Conservation (phyloP, 1,284 basidiomycete genomes). For the Apiotrichum gracile region DNA sequence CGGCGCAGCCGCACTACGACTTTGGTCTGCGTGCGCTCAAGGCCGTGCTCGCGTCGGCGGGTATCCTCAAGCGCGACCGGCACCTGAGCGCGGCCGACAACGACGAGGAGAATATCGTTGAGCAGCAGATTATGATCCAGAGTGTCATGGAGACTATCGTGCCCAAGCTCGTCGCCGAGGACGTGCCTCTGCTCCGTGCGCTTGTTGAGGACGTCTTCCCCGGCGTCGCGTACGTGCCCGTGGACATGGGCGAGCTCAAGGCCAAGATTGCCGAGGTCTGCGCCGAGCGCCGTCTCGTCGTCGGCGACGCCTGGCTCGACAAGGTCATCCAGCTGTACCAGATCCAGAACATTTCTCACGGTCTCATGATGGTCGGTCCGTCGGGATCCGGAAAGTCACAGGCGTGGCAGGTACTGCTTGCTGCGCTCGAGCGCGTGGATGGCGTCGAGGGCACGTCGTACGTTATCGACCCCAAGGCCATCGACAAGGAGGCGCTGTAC, state of each 20-base stretch:
- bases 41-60: slow-evolving; percentile 91
- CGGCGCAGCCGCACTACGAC: slow-evolving; percentile 97
- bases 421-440: slow-evolving; percentile 85
- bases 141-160: slow-evolving; percentile 99
- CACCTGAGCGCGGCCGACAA: slow-evolving; percentile 46
- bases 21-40: slow-evolving; percentile 98
- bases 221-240: slow-evolving; percentile 82
- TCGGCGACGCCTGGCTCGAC: slow-evolving; percentile 83
- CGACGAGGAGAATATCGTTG: slow-evolving; percentile 58
- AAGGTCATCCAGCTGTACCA: slow-evolving; percentile 98
- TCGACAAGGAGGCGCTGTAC: slow-evolving; percentile 96
- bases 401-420: slow-evolving; percentile 90
- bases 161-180: slow-evolving; percentile 94
- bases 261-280: slow-evolving; percentile 83
- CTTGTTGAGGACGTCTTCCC: slow-evolving; percentile 97
- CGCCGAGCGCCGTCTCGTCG: slow-evolving; percentile 72
- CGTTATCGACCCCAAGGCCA: slow-evolving; percentile 98
- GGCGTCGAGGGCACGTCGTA: slow-evolving; percentile 89
- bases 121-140: slow-evolving; percentile 96
- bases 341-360: slow-evolving; percentile 99
- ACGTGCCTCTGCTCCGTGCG: slow-evolving; percentile 90
- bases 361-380: slow-evolving; percentile 98
- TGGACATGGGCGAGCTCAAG: slow-evolving; percentile 77
- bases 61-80: slow-evolving; percentile 92
- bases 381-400: slow-evolving; percentile 97